Conservation (phyloP, 495 filamentous ascomycete genomes). For the Hypoxylon crocopeplum region DNA sequence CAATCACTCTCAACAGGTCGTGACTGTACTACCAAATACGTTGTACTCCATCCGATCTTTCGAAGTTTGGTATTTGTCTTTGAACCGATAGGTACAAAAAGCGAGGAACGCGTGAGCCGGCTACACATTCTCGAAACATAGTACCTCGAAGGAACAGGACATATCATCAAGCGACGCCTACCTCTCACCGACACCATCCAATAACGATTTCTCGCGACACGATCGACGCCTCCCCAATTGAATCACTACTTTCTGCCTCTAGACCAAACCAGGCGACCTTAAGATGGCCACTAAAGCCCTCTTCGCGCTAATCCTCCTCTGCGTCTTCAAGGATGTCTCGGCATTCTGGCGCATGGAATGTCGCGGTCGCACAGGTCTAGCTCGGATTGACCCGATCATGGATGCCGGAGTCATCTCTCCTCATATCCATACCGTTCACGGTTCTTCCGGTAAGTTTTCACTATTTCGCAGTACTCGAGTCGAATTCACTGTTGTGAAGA, state of each 20-base stretch:
- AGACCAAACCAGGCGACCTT: not conserved
- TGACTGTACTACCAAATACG: not conserved
- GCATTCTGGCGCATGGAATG: constrained; percentile 94
- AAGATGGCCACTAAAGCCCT: constrained; percentile 43
- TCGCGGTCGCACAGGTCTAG: constrained; percentile 67
- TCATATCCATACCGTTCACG: constrained; percentile 79
- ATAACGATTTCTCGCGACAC: constrained; percentile 6
- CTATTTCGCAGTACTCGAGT: not conserved
- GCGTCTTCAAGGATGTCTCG: constrained; percentile 45
- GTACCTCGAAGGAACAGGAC: constrained; percentile 22
- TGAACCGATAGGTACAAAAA: constrained; percentile 2
- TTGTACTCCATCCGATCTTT: constrained; percentile 12
- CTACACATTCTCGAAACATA: constrained; percentile 21
- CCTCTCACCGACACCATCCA: not conserved
- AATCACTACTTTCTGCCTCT: not conserved
- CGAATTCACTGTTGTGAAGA: not conserved
- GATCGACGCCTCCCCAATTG: not conserved
- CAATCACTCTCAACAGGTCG: constrained; percentile 1
- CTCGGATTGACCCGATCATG: constrained; percentile 76
- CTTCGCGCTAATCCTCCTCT: constrained; percentile 39
- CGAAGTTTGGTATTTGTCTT: constrained; percentile 7
- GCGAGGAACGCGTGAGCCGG: constrained; percentile 22
- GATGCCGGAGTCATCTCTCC: constrained; percentile 60
- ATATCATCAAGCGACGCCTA: not conserved
- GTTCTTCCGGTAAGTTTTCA: constrained; percentile 61